These are phyloP conservation scores for Cyanodermella asteris DNA, from an alignment of 2,329 filamentous ascomycete genomes.

Conservation along the genomic window DNA sequence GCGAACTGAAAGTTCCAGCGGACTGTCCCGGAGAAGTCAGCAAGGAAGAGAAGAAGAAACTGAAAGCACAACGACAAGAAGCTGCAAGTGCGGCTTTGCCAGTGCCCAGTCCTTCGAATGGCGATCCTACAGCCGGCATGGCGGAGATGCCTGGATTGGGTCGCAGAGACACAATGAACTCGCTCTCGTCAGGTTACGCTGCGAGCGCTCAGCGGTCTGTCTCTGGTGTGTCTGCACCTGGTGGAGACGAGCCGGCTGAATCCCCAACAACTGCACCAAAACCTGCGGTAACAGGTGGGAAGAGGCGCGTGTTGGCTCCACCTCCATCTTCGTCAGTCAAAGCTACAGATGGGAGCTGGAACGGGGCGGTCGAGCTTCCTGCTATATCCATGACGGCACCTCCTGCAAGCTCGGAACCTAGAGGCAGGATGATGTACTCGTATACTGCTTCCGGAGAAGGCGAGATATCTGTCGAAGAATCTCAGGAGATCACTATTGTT, in stretches of 20 bases:
- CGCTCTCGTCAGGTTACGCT: conserved; percentile 70
- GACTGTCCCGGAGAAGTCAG: conserved; percentile 84
- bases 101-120: conserved; percentile 15
- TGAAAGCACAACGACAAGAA: conserved; percentile 70
- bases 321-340: conserved; percentile 65
- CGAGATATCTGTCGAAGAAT: conserved; percentile 61
- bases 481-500: conserved; percentile 52
- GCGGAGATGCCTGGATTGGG: conserved; percentile 47
- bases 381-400: conserved; percentile 11
- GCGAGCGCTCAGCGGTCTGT: conserved; percentile 57
- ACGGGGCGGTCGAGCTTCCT: too few species aligned
- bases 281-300: conserved; percentile 21
- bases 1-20: conserved; percentile 93
- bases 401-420: conserved; percentile 36
- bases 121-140: conserved; percentile 13
- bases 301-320: conserved; percentile 63
- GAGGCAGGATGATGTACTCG: conserved; percentile 71
- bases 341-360: too few species aligned
- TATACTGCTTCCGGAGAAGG: conserved; percentile 66
- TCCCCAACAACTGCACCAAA: conserved; percentile 12
- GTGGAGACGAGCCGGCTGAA: conserved; percentile 21
- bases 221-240: conserved; percentile 34
- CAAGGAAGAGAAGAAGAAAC: conserved; percentile 88
- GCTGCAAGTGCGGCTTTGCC: conserved; percentile 37
- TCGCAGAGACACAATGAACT: conserved; percentile 74